Evolutionary conservation across 768 basidiomycete genomes (phyloP), one percentile per base, ranked within the genome.

Genomic region (Piloderma croceum): DNA sequence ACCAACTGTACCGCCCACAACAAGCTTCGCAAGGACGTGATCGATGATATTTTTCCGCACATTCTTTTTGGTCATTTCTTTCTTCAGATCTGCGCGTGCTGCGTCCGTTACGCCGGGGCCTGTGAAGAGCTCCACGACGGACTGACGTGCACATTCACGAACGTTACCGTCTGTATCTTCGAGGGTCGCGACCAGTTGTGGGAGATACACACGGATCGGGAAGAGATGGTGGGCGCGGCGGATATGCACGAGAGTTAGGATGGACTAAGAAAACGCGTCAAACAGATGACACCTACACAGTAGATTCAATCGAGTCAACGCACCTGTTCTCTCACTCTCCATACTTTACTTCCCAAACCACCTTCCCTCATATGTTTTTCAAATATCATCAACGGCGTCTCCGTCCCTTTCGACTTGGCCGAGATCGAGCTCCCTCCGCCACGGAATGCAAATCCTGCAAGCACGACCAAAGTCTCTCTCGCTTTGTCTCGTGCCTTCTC

Each of bases 121-220:
- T 1, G 89, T 81, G 56, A 97, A 94, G 40, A 99, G 70, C 48
- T 83, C 80, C 12, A 96, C 74, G 43, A 90, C 75, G 1, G 89
- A 81, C 50, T 77, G 74, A 36, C 83, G 78, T 6, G 93, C 83
- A 56, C 81, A 83, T 41, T 91, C 85, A 32, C 96, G 83, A 38
- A 98, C 96, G 50, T 80, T 78, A 15, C 84, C 77, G 55, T 99
- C 96, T 1, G 81, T 78, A 61, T 98, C 94, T 65, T 97, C 89
- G 22, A 99, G 71, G 27, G 82, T 71, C 41, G 83, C 87, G 24
- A 97, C 89, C 36, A 99, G 76, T 10, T 73, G 63, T 1, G 84
- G 61, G 23, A 94, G 74, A 62, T 84, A 97, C 5, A 86, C 76
- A 33, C 85, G 75, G 31, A 96, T 77, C 24, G 90, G 89, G 44